phyloP scores from a whole-genome alignment of 495 filamentous ascomycete species.

The Neurospora sp. region DNA sequence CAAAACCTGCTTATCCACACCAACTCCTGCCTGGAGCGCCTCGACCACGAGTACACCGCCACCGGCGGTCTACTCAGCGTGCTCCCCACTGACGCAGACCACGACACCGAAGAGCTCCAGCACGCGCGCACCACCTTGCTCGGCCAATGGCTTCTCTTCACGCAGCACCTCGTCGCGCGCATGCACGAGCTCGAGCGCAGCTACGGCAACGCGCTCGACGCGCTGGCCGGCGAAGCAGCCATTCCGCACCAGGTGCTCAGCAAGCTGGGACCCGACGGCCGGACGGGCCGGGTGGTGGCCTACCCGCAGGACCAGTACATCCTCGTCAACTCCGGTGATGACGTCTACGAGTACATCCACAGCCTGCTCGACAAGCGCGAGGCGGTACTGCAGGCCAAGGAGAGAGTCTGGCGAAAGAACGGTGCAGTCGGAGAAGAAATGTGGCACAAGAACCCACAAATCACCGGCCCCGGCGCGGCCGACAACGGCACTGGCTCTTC shows the following conservation, averaged over 20 bases:
- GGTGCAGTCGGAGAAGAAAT: conserved; percentile 26
- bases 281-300: conserved; percentile 28
- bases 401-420: conserved; percentile 11
- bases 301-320: conserved; percentile 44
- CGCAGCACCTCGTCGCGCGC: conserved; percentile 35
- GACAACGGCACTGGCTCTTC: neutral
- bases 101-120: conserved; percentile 21
- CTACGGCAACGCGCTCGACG: conserved; percentile 37
- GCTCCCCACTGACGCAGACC: conserved; percentile 28
- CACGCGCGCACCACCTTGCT: conserved; percentile 32
- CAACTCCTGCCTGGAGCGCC: conserved; percentile 41
- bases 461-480: no score
- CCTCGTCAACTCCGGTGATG: conserved; percentile 41
- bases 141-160: conserved; percentile 40
- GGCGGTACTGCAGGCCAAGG: conserved; percentile 16
- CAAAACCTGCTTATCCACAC: conserved; percentile 41
- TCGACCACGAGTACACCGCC: conserved; percentile 43
- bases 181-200: conserved; percentile 41
- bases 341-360: conserved; percentile 34
- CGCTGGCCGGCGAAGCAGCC: conserved; percentile 36
- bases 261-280: conserved; percentile 25
- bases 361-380: conserved; percentile 36
- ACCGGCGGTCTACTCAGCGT: conserved; percentile 41
- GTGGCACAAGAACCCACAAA: conserved; percentile 10
- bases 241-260: conserved; percentile 33